phyloP scores from a whole-genome alignment of 2,329 filamentous ascomycete genomes.

The Venturia effusa region DNA sequence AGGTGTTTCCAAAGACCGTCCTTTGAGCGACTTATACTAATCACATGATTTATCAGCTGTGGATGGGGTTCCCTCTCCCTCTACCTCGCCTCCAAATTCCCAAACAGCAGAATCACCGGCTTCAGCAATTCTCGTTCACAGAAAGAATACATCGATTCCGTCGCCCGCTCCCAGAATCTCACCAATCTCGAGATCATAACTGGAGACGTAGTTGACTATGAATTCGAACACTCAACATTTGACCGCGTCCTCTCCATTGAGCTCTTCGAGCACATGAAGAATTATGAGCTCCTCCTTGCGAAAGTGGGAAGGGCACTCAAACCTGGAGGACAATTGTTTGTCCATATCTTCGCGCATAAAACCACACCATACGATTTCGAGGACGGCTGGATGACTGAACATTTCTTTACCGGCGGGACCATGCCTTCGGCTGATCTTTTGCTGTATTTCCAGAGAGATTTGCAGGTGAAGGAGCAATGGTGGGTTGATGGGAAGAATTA shows the following conservation, averaged over 20 bases:
- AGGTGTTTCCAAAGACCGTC: background rate
- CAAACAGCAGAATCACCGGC: conserved; percentile 50
- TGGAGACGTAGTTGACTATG: conserved; percentile 55
- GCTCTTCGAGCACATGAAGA: conserved; percentile 70
- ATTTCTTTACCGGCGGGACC: conserved; percentile 64
- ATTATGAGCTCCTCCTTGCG: conserved; percentile 55
- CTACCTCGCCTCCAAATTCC: conserved; percentile 55
- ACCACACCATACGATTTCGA: conserved; percentile 60
- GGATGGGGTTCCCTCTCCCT: conserved; percentile 58
- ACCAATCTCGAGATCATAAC: conserved; percentile 54
- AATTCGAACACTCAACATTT: conserved; percentile 47
- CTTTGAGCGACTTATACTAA: background rate
- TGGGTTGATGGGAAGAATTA: conserved; percentile 62
- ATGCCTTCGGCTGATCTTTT: conserved; percentile 60
- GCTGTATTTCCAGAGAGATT: conserved; percentile 54
- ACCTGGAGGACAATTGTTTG: conserved; percentile 55
- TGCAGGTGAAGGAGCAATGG: conserved; percentile 53
- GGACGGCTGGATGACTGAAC: conserved; percentile 61
- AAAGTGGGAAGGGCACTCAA: conserved; percentile 51
- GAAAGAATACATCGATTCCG: conserved; percentile 53
- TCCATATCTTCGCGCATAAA: conserved; percentile 57
- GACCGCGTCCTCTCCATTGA: conserved; percentile 60
- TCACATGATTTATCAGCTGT: conserved; percentile 34
- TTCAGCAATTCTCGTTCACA: conserved; percentile 63
- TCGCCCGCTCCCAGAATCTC: conserved; percentile 45